Conservation (phyloP, 352 stramenopile genomes). For the Pythium periplocum region DNA sequence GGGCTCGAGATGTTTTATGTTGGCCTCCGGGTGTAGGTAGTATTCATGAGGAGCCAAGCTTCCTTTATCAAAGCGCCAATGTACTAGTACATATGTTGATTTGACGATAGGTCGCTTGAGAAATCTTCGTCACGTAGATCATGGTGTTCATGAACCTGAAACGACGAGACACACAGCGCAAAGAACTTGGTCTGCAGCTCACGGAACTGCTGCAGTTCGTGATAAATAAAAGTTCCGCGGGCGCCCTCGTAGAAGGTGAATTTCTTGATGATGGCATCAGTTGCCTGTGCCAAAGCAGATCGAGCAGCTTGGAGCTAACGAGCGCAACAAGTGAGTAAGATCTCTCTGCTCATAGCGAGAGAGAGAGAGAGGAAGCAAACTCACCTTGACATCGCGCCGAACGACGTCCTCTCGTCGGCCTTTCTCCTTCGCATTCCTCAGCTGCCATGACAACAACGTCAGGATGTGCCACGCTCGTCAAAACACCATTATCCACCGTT, state of each 20-base stretch:
- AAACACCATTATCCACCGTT: neutral
- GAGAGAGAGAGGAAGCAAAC: neutral
- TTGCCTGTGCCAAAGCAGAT: slow-evolving; percentile 11
- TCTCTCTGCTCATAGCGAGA: too few species aligned
- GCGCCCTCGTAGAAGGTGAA: slow-evolving; percentile 23
- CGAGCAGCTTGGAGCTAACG: slow-evolving; percentile 21
- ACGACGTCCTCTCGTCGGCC: slow-evolving; percentile 21
- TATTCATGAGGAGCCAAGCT: neutral
- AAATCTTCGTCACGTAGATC: slow-evolving; percentile 16
- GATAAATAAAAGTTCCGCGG: slow-evolving; percentile 24
- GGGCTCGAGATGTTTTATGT: slow-evolving; percentile 20
- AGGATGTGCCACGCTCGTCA: too few species aligned
- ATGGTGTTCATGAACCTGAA: slow-evolving; percentile 20
- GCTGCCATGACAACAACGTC: slow-evolving; percentile 6
- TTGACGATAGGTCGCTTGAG: slow-evolving; percentile 1
- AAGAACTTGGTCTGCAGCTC: slow-evolving; percentile 27
- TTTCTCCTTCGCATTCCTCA: slow-evolving; percentile 21
- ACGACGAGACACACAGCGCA: slow-evolving; percentile 13
- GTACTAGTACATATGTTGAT: neutral
- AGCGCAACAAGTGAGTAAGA: too few species aligned
- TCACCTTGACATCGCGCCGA: slow-evolving; percentile 26
- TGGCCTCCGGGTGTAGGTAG: slow-evolving; percentile 8
- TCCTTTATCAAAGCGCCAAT: too few species aligned
- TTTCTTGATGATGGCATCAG: slow-evolving; percentile 27
- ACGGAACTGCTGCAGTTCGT: slow-evolving; percentile 25